Percentiles rank a stretch among this genome's conserved stretches.
These are phyloP conservation scores for Schwanniomyces occidentalis DNA, from an alignment of 805 yeast genomes.

Conservation along the genomic window DNA sequence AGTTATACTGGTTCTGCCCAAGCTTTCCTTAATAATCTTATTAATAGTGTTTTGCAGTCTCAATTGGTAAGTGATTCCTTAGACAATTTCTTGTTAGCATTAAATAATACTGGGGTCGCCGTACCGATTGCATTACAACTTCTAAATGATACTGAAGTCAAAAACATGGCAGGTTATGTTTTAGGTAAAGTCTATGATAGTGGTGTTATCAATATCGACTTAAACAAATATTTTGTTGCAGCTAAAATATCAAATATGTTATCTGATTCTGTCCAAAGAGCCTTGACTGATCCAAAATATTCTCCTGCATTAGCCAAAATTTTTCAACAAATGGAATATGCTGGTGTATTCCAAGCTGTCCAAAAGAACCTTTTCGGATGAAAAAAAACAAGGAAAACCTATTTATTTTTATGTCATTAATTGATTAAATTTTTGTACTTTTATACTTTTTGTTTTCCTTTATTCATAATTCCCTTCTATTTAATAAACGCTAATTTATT, in stretches of 20 bases:
- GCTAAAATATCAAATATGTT: constrained; percentile 24
- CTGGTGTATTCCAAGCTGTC: constrained; percentile 31
- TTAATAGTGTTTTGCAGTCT: constrained; percentile 23
- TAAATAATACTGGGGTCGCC: constrained; percentile 31
- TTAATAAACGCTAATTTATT: too few relatives aligned
- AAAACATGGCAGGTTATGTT: constrained; percentile 22
- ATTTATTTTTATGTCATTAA: too few relatives aligned
- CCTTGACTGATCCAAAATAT: constrained; percentile 28
- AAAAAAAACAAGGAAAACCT: too few relatives aligned
- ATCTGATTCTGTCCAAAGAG: constrained; percentile 21
- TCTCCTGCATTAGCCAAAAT: constrained; percentile 33
- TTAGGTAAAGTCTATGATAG: constrained; percentile 25
- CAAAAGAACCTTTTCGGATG: constrained; percentile 33
- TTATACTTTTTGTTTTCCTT: too few relatives aligned
- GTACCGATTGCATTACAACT: constrained; percentile 26
- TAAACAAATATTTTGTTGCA: constrained; percentile 19
- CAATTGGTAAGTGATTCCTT: constrained; percentile 20
- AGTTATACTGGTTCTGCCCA: constrained; percentile 29
- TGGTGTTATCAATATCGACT: constrained; percentile 33
- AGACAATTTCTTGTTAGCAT: constrained; percentile 25
- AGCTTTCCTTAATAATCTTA: constrained; percentile 30
- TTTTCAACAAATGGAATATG: constrained; percentile 27
- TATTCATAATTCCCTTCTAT: too few relatives aligned
- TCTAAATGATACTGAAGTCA: constrained; percentile 23
- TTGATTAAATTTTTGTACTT: too few relatives aligned